Evolutionary conservation across 352 stramenopile genomes (phyloP).

Genomic region (Phytophthora boehmeriae): DNA sequence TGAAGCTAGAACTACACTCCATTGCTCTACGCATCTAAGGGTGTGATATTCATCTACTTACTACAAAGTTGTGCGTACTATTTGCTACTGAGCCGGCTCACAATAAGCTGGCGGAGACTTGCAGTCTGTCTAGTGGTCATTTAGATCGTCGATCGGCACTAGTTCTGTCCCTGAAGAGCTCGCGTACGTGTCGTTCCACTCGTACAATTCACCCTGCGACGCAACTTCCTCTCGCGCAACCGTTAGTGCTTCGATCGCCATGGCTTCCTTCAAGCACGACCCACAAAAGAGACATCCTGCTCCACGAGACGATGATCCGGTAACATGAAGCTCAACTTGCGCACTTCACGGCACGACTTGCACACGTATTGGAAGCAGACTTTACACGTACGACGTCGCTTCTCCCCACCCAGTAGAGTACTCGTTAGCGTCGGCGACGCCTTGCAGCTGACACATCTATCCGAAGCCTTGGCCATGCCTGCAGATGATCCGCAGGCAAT

Average conservation of each 20-base stretch:
- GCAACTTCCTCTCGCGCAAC: conserved; percentile 33
- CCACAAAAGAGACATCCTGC: conserved; percentile 30
- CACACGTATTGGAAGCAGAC: conserved; percentile 49
- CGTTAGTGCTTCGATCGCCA: conserved; percentile 14
- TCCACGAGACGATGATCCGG: conserved; percentile 30
- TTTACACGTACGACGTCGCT: conserved; percentile 31
- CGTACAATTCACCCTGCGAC: conserved; percentile 14
- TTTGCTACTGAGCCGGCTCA: too few relatives aligned
- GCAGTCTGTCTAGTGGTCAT: conserved; percentile 15
- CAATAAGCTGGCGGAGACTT: too few relatives aligned
- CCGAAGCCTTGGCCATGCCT: conserved; percentile 13
- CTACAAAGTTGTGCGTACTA: conserved; percentile 3
- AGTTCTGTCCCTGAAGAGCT: conserved; percentile 35
- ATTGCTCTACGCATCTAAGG: too few relatives aligned
- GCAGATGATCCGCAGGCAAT: conserved; percentile 1
- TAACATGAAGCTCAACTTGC: conserved; percentile 38
- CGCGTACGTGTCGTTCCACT: conserved; percentile 34
- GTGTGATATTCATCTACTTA: not conserved
- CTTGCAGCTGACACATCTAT: conserved; percentile 26
- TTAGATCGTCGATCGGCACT: conserved; percentile 28
- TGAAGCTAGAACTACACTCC: too few relatives aligned
- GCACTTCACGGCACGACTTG: conserved; percentile 38
- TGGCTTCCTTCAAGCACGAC: conserved; percentile 22
- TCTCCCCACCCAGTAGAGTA: conserved; percentile 16
- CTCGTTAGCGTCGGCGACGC: conserved; percentile 5